A percentile compares a stretch with the other conserved stretches of the same genome.
phyloP scores from a whole-genome alignment of 75 land plant genomes.

The Cupressus sempervirens region DNA sequence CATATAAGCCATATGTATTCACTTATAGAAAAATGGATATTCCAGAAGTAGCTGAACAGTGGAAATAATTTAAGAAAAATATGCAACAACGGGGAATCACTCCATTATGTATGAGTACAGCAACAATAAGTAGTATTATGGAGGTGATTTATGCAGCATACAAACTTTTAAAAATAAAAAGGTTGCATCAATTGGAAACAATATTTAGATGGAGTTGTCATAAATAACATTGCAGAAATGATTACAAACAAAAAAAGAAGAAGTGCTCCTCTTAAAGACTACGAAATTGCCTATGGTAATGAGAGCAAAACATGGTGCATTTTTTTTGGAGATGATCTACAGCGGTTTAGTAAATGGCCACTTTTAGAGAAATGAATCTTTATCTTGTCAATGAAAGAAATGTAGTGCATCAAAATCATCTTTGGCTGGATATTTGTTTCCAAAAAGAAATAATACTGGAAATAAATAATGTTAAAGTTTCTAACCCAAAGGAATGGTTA shows the following conservation, averaged over 20 bases:
- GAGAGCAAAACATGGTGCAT: conserved; percentile 66
- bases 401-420: no score
- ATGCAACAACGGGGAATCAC: conserved; percentile 55
- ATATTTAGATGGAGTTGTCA: conserved; percentile 13
- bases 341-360: no score
- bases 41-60: conserved; percentile 82
- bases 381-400: no score
- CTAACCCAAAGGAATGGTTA: no score
- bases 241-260: conserved; percentile 54
- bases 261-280: conserved; percentile 67
- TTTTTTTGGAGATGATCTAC: conserved; percentile 69
- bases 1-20: conserved; percentile 78
- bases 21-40: conserved; percentile 94
- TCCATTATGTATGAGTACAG: conserved; percentile 82
- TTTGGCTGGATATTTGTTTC: no score
- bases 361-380: no score
- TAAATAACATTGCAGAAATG: conserved; percentile 70
- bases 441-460: no score
- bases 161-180: conserved; percentile 44
- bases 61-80: conserved; percentile 55
- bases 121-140: conserved; percentile 57
- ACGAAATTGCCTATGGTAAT: conserved; percentile 51
- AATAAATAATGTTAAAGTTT: no score
- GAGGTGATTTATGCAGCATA: conserved; percentile 66
- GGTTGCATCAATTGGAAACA: conserved; percentile 5